Conservation (phyloP, 2,329 filamentous ascomycete species). For the Teratosphaeria destructans region DNA sequence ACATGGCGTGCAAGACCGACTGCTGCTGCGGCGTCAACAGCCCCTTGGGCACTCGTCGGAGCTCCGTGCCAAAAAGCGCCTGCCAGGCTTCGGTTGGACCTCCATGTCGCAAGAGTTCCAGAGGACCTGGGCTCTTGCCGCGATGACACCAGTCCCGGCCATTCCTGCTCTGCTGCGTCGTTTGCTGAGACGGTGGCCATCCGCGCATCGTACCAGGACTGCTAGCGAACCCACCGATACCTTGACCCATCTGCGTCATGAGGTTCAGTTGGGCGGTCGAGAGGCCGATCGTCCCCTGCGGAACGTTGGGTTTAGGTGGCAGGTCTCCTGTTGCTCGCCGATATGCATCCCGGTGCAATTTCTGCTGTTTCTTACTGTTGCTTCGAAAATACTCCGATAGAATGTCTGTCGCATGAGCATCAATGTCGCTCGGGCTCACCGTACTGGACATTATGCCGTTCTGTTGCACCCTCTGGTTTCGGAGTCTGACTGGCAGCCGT, state of each 20-base stretch:
- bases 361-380: not conserved
- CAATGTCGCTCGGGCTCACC: not conserved
- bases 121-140: not conserved
- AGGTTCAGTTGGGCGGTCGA: not conserved
- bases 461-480: not conserved
- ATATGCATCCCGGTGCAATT: not conserved
- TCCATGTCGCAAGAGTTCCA: not conserved
- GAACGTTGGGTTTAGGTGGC: not conserved
- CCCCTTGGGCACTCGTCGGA: not conserved
- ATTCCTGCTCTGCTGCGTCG: too few species aligned
- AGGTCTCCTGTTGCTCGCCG: not conserved
- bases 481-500: not conserved
- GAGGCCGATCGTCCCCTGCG: not conserved
- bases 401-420: not conserved
- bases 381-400: not conserved
- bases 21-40: not conserved
- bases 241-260: not conserved
- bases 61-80: not conserved
- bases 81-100: not conserved
- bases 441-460: not conserved
- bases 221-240: not conserved
- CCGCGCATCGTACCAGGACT: not conserved
- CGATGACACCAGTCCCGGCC: too few species aligned
- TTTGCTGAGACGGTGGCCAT: not conserved
- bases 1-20: not conserved